A percentile compares a stretch with the other conserved stretches of the same genome.
Evolutionary conservation across 2,329 filamentous ascomycete genomes (phyloP).

Genomic region (Pseudogymnoascus verrucosus): DNA sequence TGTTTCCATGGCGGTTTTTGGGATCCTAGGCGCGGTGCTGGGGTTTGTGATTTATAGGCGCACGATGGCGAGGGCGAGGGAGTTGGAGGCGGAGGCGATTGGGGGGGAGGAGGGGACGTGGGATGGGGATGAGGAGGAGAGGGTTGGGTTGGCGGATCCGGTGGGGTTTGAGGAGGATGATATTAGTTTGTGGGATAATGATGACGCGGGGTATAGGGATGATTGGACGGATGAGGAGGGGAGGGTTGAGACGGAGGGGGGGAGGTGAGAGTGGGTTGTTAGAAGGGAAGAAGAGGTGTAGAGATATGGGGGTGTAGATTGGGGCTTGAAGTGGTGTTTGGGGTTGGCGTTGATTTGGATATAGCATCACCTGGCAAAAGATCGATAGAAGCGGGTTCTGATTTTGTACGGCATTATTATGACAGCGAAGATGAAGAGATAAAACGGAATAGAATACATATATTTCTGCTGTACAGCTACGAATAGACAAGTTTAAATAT

Average conservation of each 20-base stretch:
- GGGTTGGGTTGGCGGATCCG: constrained; percentile 17
- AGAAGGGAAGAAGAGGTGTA: no score
- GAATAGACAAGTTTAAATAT: not conserved
- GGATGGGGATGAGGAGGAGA: constrained; percentile 15
- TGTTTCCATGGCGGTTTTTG: constrained; percentile 65
- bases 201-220: constrained; percentile 23
- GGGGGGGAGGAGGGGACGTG: constrained; percentile 15
- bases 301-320: constrained; percentile 1
- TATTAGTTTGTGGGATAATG: constrained; percentile 28
- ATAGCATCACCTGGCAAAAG: not conserved
- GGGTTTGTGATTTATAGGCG: constrained; percentile 78
- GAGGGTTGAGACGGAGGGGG: constrained; percentile 12
- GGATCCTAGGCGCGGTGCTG: constrained; percentile 62
- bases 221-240: constrained; percentile 24
- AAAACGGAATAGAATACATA: not conserved
- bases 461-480: not conserved
- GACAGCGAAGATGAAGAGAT: not conserved
- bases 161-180: constrained; percentile 26
- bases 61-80: constrained; percentile 54
- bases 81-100: constrained; percentile 36
- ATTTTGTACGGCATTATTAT: not conserved
- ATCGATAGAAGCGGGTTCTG: not conserved
- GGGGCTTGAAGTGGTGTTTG: not conserved
- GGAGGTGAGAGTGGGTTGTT: constrained; percentile 9
- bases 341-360: constrained; percentile 3